phyloP scores from a whole-genome alignment of 495 filamentous ascomycete species.

The Neurospora terricola region DNA sequence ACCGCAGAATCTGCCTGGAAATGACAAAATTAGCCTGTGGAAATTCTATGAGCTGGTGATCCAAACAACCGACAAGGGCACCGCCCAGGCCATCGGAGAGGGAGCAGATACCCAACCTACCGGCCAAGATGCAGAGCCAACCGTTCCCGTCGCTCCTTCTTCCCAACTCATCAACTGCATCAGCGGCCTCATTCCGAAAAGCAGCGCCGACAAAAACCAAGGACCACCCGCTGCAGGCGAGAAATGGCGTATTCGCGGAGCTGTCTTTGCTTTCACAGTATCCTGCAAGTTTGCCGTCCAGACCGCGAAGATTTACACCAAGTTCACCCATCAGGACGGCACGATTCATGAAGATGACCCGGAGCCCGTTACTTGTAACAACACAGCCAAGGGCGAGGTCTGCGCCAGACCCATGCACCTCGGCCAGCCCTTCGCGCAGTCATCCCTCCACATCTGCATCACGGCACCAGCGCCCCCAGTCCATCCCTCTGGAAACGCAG shows the following conservation, averaged over 20 bases:
- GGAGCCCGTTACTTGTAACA: background rate
- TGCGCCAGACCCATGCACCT: background rate
- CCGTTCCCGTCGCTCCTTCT: background rate
- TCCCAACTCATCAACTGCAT: background rate
- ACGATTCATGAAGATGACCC: background rate
- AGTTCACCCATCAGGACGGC: background rate
- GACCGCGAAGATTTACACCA: background rate
- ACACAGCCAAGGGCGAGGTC: background rate
- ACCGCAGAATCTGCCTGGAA: background rate
- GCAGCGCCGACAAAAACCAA: background rate
- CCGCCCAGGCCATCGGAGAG: background rate
- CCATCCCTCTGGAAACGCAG: background rate
- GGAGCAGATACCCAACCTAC: background rate
- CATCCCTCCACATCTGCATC: background rate
- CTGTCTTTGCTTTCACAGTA: background rate
- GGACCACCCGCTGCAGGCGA: background rate
- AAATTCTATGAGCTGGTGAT: slow-evolving; percentile 4
- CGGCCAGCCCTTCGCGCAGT: background rate
- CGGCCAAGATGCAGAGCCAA: background rate
- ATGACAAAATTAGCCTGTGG: background rate
- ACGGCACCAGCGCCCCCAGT: background rate
- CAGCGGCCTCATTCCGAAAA: background rate
- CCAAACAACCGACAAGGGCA: slow-evolving; percentile 10
- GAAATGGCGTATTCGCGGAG: background rate
- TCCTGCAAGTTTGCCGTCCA: background rate